phyloP scores from a whole-genome alignment of 192 early-diverging fungal genomes.

The Kappamyces sp. region DNA sequence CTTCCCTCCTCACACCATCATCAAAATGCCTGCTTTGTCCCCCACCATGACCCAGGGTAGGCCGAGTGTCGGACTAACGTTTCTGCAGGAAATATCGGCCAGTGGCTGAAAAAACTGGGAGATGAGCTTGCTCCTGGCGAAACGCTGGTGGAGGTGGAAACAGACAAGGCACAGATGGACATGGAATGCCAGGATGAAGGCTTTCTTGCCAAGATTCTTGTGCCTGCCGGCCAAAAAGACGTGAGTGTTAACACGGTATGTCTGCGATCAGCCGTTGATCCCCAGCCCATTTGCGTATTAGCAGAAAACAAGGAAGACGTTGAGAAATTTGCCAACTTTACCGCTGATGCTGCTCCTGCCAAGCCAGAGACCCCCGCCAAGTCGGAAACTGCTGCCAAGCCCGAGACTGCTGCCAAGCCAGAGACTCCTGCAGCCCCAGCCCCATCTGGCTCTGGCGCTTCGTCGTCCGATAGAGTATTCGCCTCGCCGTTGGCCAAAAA shows the following conservation, averaged over 20 bases:
- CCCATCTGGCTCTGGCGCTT: conserved; percentile 33
- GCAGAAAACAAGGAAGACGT: conserved; percentile 85
- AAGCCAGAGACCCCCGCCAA: conserved; percentile 19
- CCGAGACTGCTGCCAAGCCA: conserved; percentile 19
- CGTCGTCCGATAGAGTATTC: conserved; percentile 60
- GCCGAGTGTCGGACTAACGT: background rate
- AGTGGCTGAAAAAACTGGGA: conserved; percentile 91
- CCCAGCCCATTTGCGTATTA: conserved; percentile 81
- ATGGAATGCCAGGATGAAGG: conserved; percentile 99
- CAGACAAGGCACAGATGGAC: conserved; percentile 99
- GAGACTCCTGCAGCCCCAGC: conserved; percentile 10
- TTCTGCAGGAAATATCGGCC: conserved; percentile 67
- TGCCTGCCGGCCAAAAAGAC: conserved; percentile 75
- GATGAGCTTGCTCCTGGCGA: conserved; percentile 86
- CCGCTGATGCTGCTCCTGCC: conserved; percentile 21
- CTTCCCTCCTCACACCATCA: conserved; percentile 72
- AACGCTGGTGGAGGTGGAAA: conserved; percentile 93
- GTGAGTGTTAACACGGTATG: conserved; percentile 68
- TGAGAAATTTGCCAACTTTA: conserved; percentile 79
- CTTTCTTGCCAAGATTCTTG: conserved; percentile 87
- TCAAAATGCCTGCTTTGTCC: conserved; percentile 97
- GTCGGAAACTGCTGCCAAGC: conserved; percentile 18
- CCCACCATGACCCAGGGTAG: conserved; percentile 94
- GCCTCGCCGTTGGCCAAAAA: conserved; percentile 80
- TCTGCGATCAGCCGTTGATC: conserved; percentile 7